These are phyloP conservation scores for Juglanconis oblonga DNA, from an alignment of 2,329 filamentous ascomycete genomes.

Conservation along the genomic window DNA sequence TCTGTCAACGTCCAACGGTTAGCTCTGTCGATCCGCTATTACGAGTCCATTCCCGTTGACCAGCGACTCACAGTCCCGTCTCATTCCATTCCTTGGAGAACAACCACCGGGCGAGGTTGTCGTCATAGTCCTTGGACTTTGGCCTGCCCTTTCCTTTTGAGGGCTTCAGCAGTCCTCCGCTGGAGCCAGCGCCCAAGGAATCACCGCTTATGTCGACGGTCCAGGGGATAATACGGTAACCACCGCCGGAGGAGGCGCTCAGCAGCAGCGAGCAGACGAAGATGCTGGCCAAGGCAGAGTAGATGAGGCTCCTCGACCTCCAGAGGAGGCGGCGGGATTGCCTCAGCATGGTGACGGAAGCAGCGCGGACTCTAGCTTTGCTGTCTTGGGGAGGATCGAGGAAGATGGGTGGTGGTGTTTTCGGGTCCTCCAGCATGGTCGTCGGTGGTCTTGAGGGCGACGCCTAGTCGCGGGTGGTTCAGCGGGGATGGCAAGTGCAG, in stretches of 20 bases:
- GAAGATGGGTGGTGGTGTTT: neutral
- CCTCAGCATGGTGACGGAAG: constrained; percentile 26
- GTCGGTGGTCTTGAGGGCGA: constrained; percentile 1
- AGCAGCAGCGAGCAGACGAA: constrained; percentile 44
- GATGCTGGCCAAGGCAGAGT: constrained; percentile 37
- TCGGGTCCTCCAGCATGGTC: constrained; percentile 17
- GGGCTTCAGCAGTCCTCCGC: constrained; percentile 5
- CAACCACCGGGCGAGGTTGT: constrained; percentile 20
- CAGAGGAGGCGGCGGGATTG: constrained; percentile 20
- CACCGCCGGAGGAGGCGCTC: constrained; percentile 31
- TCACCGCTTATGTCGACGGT: constrained; percentile 15
- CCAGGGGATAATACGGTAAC: constrained; percentile 35
- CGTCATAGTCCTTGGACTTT: constrained; percentile 17
- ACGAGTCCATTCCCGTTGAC: no score
- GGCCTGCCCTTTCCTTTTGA: constrained; percentile 9
- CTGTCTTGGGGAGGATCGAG: constrained; percentile 11
- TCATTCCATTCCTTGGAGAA: constrained; percentile 40
- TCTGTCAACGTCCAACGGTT: constrained; percentile 27
- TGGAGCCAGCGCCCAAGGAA: constrained; percentile 10
- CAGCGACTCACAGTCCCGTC: constrained; percentile 31
- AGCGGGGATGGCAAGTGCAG: constrained; percentile 2
- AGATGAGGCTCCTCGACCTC: constrained; percentile 39
- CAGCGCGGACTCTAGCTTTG: constrained; percentile 15
- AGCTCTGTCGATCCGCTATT: constrained; percentile 22
- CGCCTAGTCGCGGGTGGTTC: constrained; percentile 8